Base-by-base conservation (phyloP, 305 asterid species). In the Solanum aculeatissimum region DNA sequence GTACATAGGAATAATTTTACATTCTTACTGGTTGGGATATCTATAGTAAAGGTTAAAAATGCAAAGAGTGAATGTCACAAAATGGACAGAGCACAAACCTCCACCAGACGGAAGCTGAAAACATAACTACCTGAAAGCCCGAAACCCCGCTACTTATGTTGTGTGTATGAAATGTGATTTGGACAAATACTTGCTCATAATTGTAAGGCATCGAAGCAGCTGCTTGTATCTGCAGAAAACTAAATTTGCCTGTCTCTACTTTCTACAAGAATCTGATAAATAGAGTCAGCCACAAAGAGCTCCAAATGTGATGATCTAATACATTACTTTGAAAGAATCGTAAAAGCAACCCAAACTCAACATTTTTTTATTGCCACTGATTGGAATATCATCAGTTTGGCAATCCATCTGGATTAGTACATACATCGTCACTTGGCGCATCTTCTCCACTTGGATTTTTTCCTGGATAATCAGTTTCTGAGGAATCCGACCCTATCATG, bases 391-490 rank as follows among this genome's bases (percentile, higher is more conserved):
- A 85, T 86, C 54, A 75, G 58, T 40, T 80, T 21, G 47, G 57
- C 83, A 80, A 85, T 35, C 63, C 72, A 85, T 89, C 87, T 55
- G 80, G 47, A 58, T 69, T 18, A 68, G 15, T 62, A 54, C 45
- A 86, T 54, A 87, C 86, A 21, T 55, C 85, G 2, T 88, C 90
- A 7, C 92, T 90, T 16, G 92, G 94, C 62, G 82, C 86, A 29
- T 91, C 94, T 6, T 55, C 55, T 58, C 94, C 94, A 8, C 58
- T 49, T 13, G 94, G 94, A 83, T 82, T 89, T 74, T 88, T 92
- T 85, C 92, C 94, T 15, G 88, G 90, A 87, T 87, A 89, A 71
- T 90, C 86, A 4, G 90, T 84, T 54, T 88, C 80, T 4, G 92
- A 83, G 70, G 92, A 42, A 81, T 84, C 85, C 43, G 92, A 71